Base-by-base conservation (phyloP, 75 land plant genomes). In the Picea glauca region DNA sequence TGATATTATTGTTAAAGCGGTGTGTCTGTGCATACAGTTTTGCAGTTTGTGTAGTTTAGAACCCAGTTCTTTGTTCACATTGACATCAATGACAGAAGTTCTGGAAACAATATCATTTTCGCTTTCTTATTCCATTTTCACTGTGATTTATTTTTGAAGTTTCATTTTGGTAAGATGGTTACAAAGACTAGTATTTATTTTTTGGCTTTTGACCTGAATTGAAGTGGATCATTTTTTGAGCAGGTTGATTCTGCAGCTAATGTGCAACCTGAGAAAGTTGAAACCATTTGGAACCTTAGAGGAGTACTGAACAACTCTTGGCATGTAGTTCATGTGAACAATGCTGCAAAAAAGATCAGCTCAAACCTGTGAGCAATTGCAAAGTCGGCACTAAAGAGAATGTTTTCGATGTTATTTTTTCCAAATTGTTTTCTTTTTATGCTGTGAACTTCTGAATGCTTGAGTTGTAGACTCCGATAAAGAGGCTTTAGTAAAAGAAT, bases 241-340 rank as follows among this genome's bases (percentile, higher is more conserved):
- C 96, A 97, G 99, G 96, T 93, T 80, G 99, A 97, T 78, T 68
- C 72, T 79, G 88, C 99, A 15, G 92, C 90, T 78, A 97, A 97
- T 90, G 95, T 97, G 63, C 99, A 97, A 74, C 98, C 99, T 62
- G 93, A 88, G 62, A 89, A 78, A 65, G 98, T 94, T 14, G 83
- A 91, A 54, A 85, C 62, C 38, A 97, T 97, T 56, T 97, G 99
- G 99, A 97, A 97, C 83, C 83, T 97, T 79, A 84, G 98, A 79
- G 99, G 99, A 21, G 89, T 97, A 18, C 87, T 97, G 23, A 97
- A 97, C 77, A 97, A 90, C 17, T 89, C 95, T 74, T 97, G 99
- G 99, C 99, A 97, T 85, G 78, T 82, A 31, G 83, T 94, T 64
- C 85, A 83, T 23, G 88, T 96, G 66, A 85, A 76, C 15, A 67